A percentile compares a stretch with the other conserved stretches of the same genome.
Evolutionary conservation across 768 basidiomycete genomes (phyloP).

Genomic region (Hypsizygus marmoreus): DNA sequence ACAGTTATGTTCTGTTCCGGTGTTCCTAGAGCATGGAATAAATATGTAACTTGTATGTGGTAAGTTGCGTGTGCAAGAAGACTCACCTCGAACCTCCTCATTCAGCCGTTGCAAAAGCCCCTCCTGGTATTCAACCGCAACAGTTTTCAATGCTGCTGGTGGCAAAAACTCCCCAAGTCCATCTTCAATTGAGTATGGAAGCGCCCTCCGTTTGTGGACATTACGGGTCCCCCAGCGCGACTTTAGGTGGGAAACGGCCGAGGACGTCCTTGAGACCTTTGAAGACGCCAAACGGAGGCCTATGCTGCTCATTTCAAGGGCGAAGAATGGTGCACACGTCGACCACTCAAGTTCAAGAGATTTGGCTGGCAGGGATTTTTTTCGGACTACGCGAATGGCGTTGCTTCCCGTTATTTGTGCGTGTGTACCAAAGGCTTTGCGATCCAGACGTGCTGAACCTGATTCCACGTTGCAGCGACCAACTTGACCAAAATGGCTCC

Average conservation of each 20-base stretch:
- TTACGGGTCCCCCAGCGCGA: slow-evolving; percentile 33
- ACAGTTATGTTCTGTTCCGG: slow-evolving; percentile 57
- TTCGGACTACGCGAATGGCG: neutral
- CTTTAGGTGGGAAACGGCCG: slow-evolving; percentile 20
- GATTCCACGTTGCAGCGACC: slow-evolving; percentile 35
- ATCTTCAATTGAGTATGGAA: slow-evolving; percentile 67
- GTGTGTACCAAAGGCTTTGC: slow-evolving; percentile 34
- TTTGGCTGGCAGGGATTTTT: slow-evolving; percentile 12
- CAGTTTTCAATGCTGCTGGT: slow-evolving; percentile 64
- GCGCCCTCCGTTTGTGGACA: slow-evolving; percentile 52
- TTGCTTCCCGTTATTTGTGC: slow-evolving; percentile 21
- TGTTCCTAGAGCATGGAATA: slow-evolving; percentile 46
- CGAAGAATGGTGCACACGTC: slow-evolving; percentile 5
- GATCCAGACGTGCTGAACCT: slow-evolving; percentile 13
- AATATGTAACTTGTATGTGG: slow-evolving; percentile 3
- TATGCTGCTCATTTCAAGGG: slow-evolving; percentile 26
- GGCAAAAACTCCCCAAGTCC: slow-evolving; percentile 83
- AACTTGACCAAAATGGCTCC: slow-evolving; percentile 31
- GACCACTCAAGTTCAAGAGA: slow-evolving; percentile 7
- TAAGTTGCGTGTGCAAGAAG: neutral
- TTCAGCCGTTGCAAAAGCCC: slow-evolving; percentile 80
- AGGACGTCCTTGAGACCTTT: slow-evolving; percentile 18
- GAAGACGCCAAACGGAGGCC: slow-evolving; percentile 30
- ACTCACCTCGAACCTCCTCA: slow-evolving; percentile 70
- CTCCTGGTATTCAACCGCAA: slow-evolving; percentile 84